Base-by-base conservation (phyloP, 1,284 basidiomycete species). In the Sanghuangporus weigelae region DNA sequence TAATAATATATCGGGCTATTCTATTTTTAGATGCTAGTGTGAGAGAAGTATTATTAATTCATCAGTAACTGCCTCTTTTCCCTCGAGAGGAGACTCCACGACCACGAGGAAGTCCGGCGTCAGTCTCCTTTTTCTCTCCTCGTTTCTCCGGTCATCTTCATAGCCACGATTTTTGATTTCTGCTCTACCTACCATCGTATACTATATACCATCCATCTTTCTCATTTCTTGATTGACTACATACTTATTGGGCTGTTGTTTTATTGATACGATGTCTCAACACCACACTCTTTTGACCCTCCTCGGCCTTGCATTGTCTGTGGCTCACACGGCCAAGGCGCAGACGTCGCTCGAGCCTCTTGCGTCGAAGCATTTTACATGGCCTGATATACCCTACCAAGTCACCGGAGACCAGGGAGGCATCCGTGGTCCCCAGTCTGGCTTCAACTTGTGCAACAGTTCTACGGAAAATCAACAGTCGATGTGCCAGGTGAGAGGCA, bases 361-460 rank as follows among this genome's bases (percentile, higher is more conserved):
- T n/a, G 67, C 65, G 11, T 68, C 67, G 6, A 68, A 68, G 53
- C 59, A 62, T 36, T 68, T 67, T 48, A 64, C 67, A 36, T 68
- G 48, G 44, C 63, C 65, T 14, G 56, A 65, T 48, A 65, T 68
- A 57, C 85, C 85, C 10, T 81, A 84, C 68, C 75, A 84, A 74
- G 83, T 78, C 53, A 82, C 85, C 68, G 76, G 79, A 31, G 77
- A 79, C 68, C 69, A 74, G 7, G 70, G 74, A 46, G 78, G 68
- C 51, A 57, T 79, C 60, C 84, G 87, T 67, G 87, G 87, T 10
- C 70, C 75, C 31, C 86, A 89, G 70, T 70, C 65, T 21, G 89
- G 89, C 7, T 90, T 84, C 78, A 90, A 90, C 73, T 68, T 75
- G 6, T 91, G 89, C 73, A 90, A 90, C 76, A 80, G 84, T 2